These are phyloP conservation scores for Elymus sibiricus DNA, from an alignment of 176 grass and related monocot species.

Conservation along the genomic window DNA sequence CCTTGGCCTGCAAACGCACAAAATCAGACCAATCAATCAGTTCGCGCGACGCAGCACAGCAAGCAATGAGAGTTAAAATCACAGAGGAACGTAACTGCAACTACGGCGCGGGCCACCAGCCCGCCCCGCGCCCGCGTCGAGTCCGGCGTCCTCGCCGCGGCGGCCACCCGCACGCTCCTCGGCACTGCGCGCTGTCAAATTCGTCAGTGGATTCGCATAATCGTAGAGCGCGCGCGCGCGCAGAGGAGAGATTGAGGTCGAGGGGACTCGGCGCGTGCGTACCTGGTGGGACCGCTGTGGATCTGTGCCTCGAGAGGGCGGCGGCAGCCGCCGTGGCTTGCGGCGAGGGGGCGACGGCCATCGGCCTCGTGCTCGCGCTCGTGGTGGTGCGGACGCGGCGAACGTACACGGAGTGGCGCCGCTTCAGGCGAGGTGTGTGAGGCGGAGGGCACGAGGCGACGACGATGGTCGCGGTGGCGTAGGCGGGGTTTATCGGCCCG, in stretches of 20 bases:
- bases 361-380: neutral
- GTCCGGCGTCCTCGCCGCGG: neutral
- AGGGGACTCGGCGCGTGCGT: neutral
- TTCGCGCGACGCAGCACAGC: neutral
- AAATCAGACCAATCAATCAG: neutral
- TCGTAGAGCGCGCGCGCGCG: neutral
- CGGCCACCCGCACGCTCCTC: constrained; percentile 24
- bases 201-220: neutral
- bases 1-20: constrained; percentile 28
- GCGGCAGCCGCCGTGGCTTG: constrained; percentile 14
- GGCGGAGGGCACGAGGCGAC: constrained; percentile 34
- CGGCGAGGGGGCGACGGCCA: constrained; percentile 30
- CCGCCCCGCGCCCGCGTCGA: constrained; percentile 14
- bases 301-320: constrained; percentile 22
- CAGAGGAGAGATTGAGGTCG: neutral
- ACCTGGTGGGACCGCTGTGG: constrained; percentile 14
- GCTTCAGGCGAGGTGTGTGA: neutral
- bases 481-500: neutral
- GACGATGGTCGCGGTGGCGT: neutral
- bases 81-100: constrained; percentile 29
- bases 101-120: constrained; percentile 18
- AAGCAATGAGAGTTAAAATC: neutral
- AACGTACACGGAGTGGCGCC: neutral
- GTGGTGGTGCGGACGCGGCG: neutral
- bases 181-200: neutral